Evolutionary conservation across 2,329 filamentous ascomycete species (phyloP), one percentile per base, ranked within the genome.

Genomic region (Talaromyces sp.): DNA sequence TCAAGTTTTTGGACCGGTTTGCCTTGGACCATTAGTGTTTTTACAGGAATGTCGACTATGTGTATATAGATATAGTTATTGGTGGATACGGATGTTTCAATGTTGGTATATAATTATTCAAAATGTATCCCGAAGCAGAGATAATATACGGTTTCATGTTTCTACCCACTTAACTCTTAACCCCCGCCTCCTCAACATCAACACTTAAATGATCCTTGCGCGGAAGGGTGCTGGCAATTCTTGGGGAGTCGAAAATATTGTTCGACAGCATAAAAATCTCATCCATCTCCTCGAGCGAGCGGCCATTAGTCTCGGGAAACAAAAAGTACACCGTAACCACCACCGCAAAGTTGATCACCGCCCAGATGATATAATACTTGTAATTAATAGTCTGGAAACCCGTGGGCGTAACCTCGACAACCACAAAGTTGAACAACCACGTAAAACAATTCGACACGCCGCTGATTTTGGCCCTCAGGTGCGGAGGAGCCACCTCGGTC

Each of bases 1-100:
- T 88, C 65, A 88, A 85, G 77, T 90, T 90, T 68, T 77, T 87
- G 36, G 81, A 85, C 63, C 80, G 88, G 3, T 90, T 88, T 68
- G 78, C 85, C 0, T 55, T 85, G 64, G 88, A 90, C 66, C 63
- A 74, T 49, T 67, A 65, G 33, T n/a, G 9, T 13, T 47, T 25
- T 22, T 47, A 13, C 42, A 22, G 17, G 13, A 4, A 39, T 6
- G 36, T n/a, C 28, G 8, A 30, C 28, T 30, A n/a, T 9, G 36
- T 39, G 36, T 39, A 39, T 5, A 39, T 39, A 39, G 5, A n/a
- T 39, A 7, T 7, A 36, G 33, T 47, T 5, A 11, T 47, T 47
- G n/a, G 8, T 25, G 3, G 44, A 47, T 47, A n/a, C n/a, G 6
- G 5, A n/a, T 39, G 5, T 33, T 13, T 2, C 10, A 13, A 15